Percentiles rank a stretch among this genome's conserved stretches.
Evolutionary conservation across 2,329 filamentous ascomycete genomes (phyloP).

Genomic region (Ophiostoma novo-ulmi): DNA sequence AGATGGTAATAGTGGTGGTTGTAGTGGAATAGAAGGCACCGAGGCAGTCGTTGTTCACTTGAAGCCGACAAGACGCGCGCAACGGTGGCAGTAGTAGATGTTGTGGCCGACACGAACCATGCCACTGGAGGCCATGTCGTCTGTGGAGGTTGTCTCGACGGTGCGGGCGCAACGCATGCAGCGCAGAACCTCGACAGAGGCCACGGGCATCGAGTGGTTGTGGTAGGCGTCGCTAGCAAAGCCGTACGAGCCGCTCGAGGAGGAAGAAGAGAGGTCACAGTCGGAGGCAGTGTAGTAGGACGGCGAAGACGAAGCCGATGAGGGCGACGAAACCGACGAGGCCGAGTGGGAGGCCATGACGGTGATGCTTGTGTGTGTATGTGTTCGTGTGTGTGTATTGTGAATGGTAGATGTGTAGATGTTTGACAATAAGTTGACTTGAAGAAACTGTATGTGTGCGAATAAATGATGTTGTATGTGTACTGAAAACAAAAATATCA

Average conservation of each 20-base stretch:
- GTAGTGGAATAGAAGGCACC: background rate
- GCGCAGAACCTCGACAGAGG: constrained; percentile 55
- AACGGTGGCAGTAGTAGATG: constrained; percentile 61
- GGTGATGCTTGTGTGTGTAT: background rate
- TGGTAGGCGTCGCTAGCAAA: constrained; percentile 8
- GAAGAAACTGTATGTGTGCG: background rate
- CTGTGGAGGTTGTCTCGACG: constrained; percentile 57
- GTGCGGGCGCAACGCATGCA: constrained; percentile 58
- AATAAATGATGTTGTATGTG: background rate
- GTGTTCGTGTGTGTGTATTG: background rate
- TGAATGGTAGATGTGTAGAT: background rate
- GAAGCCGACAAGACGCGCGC: constrained; percentile 60
- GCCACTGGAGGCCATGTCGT: constrained; percentile 53
- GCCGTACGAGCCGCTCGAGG: constrained; percentile 31
- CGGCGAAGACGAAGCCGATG: constrained; percentile 36
- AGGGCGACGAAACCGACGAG: constrained; percentile 33
- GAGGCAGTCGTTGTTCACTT: constrained; percentile 40
- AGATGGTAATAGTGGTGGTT: constrained; percentile 1
- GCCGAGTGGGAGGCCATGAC: constrained; percentile 11
- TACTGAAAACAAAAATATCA: background rate
- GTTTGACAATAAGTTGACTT: background rate
- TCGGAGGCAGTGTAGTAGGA: constrained; percentile 37
- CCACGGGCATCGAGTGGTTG: constrained; percentile 46
- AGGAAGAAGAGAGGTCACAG: constrained; percentile 40
- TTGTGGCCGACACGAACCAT: constrained; percentile 63